Base-by-base conservation (phyloP, 805 yeast genomes). In the Starmerella apicola region DNA sequence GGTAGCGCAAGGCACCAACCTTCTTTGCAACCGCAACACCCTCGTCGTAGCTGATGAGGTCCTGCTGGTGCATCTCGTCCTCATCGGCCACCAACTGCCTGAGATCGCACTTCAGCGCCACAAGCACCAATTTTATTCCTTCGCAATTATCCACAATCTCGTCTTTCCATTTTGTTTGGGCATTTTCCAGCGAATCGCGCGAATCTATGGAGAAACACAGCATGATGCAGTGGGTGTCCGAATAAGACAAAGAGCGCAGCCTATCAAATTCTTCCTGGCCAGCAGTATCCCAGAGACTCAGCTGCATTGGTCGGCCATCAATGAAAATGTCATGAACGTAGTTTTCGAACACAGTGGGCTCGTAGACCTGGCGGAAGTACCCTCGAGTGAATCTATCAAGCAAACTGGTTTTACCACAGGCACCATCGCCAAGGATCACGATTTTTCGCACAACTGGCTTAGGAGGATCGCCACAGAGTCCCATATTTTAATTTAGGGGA, bases 201-300 rank as follows among this genome's bases (percentile, higher is more conserved):
- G 95, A 83, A 61, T 88, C 98, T 41, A 88, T 85, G 33, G 94
- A 76, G 58, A 88, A 88, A 65, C 98, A 91, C 43, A 88, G 72
- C 86, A 88, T 91, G 53, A 91, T 86, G 54, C 95, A 83, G 62
- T 88, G 96, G 3, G 98, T 91, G 60, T 91, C 97, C 21, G 86
- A 78, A 61, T 91, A 91, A 36, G 94, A 81, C 45, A 88, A 68
- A 1, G 96, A 83, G 59, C 98, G 74, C 59, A 88, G 70, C 48
- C 96, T 72, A 60, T 88, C 98, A 53, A 88, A 88, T 64, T 88
- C 98, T 63, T 88, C 98, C 66, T 88, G 98, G 6, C 98, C 98
- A 1, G 98, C 98, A 5, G 98, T 88, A 59, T 88, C 98, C 98
- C 98, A 91, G 40, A 88, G 66, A 13, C 95, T 85, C 42, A 88